A percentile compares a stretch with the other conserved stretches of the same genome.
Evolutionary conservation across 108 stramenopile species (phyloP).

Genomic region (Chaetoceros tenuissimus): DNA sequence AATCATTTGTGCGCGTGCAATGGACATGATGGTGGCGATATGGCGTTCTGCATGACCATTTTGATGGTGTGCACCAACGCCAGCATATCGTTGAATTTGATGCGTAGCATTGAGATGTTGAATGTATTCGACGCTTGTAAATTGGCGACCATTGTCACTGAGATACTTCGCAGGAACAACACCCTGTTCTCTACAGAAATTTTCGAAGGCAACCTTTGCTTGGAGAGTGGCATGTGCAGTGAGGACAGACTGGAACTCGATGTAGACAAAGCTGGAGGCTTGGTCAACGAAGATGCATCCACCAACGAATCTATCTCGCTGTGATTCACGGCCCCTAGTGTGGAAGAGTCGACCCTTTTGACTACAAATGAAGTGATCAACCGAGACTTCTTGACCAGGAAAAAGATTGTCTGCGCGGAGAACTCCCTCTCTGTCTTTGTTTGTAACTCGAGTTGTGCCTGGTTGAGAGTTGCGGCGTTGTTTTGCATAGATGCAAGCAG

Average conservation of each 20-base stretch:
- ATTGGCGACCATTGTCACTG: slow-evolving; percentile 14
- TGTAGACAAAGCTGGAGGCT: slow-evolving; percentile 20
- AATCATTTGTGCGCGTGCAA: slow-evolving; percentile 29
- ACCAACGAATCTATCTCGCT: slow-evolving; percentile 6
- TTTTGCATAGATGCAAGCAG: slow-evolving; percentile 16
- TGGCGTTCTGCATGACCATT: slow-evolving; percentile 30
- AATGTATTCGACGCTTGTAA: slow-evolving; percentile 4
- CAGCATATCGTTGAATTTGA: background rate
- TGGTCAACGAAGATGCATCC: slow-evolving; percentile 43
- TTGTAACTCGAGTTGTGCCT: background rate
- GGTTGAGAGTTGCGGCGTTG: slow-evolving; percentile 5
- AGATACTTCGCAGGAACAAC: slow-evolving; percentile 11
- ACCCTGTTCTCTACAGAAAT: background rate
- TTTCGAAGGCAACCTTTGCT: slow-evolving; percentile 20
- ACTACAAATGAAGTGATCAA: background rate
- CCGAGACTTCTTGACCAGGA: slow-evolving; percentile 16
- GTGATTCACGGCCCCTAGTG: background rate
- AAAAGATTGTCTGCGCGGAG: slow-evolving; percentile 9
- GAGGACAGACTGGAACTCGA: slow-evolving; percentile 15
- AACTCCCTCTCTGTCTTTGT: slow-evolving; percentile 5
- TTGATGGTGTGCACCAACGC: slow-evolving; percentile 11
- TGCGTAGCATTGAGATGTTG: slow-evolving; percentile 6
- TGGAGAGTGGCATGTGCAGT: slow-evolving; percentile 15
- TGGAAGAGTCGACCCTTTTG: background rate
- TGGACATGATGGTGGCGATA: slow-evolving; percentile 18